A percentile compares a stretch with the other conserved stretches of the same genome.
Evolutionary conservation across 768 basidiomycete genomes (phyloP).

Genomic region (Cyathus striatus): DNA sequence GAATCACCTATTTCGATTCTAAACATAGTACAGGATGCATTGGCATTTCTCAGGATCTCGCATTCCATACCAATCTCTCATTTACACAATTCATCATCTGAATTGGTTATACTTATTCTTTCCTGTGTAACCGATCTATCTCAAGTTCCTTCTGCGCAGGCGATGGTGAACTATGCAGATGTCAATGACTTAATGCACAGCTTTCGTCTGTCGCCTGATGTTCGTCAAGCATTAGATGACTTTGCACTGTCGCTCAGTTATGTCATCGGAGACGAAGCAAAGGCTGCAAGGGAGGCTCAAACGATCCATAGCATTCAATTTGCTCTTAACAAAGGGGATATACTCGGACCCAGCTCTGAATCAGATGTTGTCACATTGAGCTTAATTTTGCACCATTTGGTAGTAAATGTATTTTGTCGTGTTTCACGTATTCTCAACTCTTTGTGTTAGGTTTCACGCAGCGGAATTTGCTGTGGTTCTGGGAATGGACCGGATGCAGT

Average conservation of each 20-base stretch:
- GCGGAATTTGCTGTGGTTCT: slow-evolving; percentile 58
- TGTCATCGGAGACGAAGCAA: slow-evolving; percentile 64
- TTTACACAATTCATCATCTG: slow-evolving; percentile 60
- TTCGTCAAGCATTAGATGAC: slow-evolving; percentile 54
- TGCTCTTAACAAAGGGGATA: slow-evolving; percentile 51
- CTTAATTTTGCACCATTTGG: slow-evolving; percentile 57
- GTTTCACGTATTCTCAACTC: slow-evolving; percentile 5
- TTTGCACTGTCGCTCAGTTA: slow-evolving; percentile 56
- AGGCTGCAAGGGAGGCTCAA: slow-evolving; percentile 65
- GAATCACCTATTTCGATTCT: slow-evolving; percentile 47
- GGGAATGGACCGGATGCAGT: slow-evolving; percentile 51
- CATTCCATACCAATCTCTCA: slow-evolving; percentile 49
- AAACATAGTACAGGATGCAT: slow-evolving; percentile 53
- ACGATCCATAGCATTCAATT: slow-evolving; percentile 63
- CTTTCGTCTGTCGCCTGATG: slow-evolving; percentile 43
- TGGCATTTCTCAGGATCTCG: slow-evolving; percentile 54
- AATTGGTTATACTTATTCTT: slow-evolving; percentile 58
- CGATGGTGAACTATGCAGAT: slow-evolving; percentile 42
- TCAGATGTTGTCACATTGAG: slow-evolving; percentile 63
- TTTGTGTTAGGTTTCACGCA: slow-evolving; percentile 45
- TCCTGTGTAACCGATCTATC: slow-evolving; percentile 58
- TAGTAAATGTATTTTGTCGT: slow-evolving; percentile 24
- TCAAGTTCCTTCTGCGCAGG: slow-evolving; percentile 57
- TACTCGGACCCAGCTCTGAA: slow-evolving; percentile 52
- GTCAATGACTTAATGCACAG: slow-evolving; percentile 50